phyloP scores from a whole-genome alignment of 2,329 filamentous ascomycete genomes.

The Pyrenochaeta sp. region DNA sequence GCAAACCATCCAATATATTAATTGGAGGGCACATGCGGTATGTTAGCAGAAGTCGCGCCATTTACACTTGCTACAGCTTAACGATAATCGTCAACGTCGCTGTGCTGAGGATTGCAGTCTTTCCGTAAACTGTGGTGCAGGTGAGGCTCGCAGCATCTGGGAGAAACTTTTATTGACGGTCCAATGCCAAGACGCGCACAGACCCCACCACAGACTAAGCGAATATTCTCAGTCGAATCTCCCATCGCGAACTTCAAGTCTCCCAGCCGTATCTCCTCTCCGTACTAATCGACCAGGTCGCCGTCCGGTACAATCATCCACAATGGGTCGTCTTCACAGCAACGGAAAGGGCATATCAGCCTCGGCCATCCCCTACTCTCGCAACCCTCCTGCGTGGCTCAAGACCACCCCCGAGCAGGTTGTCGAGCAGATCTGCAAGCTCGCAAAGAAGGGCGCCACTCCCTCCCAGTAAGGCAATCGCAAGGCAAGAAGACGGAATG shows the following conservation, averaged over 20 bases:
- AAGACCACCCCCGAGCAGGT: constrained; percentile 99
- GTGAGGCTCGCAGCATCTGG: too few species aligned
- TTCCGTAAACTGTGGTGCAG: too few species aligned
- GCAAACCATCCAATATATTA: too few species aligned
- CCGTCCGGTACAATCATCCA: constrained; percentile 50
- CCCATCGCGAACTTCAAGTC: constrained; percentile 23
- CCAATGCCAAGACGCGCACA: constrained; percentile 18
- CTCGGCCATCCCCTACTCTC: constrained; percentile 96
- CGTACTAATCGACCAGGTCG: constrained; percentile 35
- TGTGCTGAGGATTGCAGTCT: too few species aligned
- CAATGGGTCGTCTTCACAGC: constrained; percentile 97
- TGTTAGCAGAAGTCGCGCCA: too few species aligned
- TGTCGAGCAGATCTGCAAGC: constrained; percentile 98
- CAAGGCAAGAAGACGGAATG: background rate
- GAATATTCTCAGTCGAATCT: constrained; percentile 22
- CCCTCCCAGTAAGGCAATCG: constrained; percentile 72
- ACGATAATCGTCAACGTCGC: too few species aligned
- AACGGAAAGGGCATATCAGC: constrained; percentile 99
- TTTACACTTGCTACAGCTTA: too few species aligned
- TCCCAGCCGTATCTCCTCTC: constrained; percentile 29
- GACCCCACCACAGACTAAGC: constrained; percentile 26
- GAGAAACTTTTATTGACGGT: constrained; percentile 8
- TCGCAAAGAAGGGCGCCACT: constrained; percentile 98
- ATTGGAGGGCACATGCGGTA: too few species aligned
- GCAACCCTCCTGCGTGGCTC: constrained; percentile 90